Conservation (phyloP, 352 stramenopile genomes). For the Pythium phragmitis region DNA sequence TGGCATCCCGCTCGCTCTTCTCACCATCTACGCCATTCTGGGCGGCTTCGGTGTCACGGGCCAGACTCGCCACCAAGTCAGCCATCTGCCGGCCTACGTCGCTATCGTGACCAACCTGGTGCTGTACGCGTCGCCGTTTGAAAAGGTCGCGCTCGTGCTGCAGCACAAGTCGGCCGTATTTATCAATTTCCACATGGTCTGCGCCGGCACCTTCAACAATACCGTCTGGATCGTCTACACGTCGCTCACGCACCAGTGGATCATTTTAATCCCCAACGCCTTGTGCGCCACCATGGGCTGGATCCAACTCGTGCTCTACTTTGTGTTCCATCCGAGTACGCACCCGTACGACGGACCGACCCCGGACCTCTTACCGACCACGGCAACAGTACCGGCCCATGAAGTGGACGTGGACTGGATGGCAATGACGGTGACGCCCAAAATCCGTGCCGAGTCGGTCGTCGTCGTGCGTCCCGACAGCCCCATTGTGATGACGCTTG, state of each 20-base stretch:
- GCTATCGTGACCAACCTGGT: constrained; percentile 41
- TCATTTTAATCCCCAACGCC: constrained; percentile 49
- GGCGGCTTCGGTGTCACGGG: constrained; percentile 31
- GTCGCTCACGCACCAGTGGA: constrained; percentile 37
- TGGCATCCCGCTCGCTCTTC: constrained; percentile 24
- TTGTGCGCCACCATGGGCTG: constrained; percentile 36
- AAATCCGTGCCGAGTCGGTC: not conserved
- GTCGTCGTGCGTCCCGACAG: not conserved
- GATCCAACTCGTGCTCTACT: constrained; percentile 38
- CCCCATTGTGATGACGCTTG: not conserved
- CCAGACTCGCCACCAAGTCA: constrained; percentile 30
- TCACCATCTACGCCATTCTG: constrained; percentile 46
- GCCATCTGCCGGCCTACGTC: constrained; percentile 36
- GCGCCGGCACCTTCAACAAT: constrained; percentile 52
- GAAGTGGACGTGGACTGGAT: not conserved
- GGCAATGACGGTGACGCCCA: not conserved
- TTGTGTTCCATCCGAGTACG: constrained; percentile 25
- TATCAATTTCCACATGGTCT: constrained; percentile 54
- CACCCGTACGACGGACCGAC: constrained; percentile 39
- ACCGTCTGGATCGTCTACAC: constrained; percentile 52
- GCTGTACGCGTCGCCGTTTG: constrained; percentile 62
- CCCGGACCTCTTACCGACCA: not conserved
- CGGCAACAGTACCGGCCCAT: not conserved
- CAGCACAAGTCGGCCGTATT: constrained; percentile 45
- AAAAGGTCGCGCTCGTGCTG: constrained; percentile 48